Base-by-base conservation (phyloP, 306 rosid genomes). In the Fagus crenata region DNA sequence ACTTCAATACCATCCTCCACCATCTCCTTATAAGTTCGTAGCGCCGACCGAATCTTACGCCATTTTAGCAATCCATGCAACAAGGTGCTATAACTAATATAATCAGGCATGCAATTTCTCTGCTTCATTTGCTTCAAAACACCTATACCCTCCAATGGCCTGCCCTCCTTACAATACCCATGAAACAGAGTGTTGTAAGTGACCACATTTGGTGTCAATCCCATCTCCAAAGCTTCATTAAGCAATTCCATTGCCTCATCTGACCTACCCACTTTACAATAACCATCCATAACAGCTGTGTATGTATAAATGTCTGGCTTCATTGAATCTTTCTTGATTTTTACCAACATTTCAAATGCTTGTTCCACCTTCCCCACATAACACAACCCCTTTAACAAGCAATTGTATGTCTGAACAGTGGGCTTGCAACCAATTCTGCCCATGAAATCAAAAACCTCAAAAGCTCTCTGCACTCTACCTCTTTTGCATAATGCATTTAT, bases 341-440 rank as follows among this genome's bases (percentile, higher is more conserved):
- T 53, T 73, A 42, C 73, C 82, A 90, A 74, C 85, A 92, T 83
- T n/a, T 92, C 97, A 68, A 75, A 33, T 17, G 98, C 96, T 72
- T 86, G 89, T 69, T 94, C 98, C 53, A 94, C 91, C 72, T 84
- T 89, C 49, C 97, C 98, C 43, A 94, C 94, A 73, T 85, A 92
- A 53, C 93, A 87, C 75, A 94, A 77, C 22, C 98, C 98, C 83
- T 90, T 92, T 7, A 92, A 77, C 96, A 92, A 87, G 73, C 93
- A 94, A 32, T 90, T 94, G 55, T 92, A 81, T 31, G 80, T 65
- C 43, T 86, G 89, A 77, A 94, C 78, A 7, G 77, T 72, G 17
- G 79, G 87, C 60, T 83, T 83, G 56, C 60, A 80, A 15, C 96
- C 93, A 70, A 74, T 46, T 78, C 55, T 58, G 13, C 74, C 71